phyloP scores from a whole-genome alignment of 2,329 filamentous ascomycete species.

The Penicillium sp. region DNA sequence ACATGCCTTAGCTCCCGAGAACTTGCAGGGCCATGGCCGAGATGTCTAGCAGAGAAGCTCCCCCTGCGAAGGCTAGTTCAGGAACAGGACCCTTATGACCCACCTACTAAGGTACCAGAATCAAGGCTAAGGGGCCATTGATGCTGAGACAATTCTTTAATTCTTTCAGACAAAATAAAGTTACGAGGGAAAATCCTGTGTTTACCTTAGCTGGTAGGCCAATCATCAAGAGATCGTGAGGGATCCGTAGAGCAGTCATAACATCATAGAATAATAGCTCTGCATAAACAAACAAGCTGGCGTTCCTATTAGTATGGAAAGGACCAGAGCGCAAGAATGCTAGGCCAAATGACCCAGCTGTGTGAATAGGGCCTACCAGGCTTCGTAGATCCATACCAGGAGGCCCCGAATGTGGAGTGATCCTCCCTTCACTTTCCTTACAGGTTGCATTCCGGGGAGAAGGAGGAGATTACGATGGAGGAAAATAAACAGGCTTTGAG shows the following conservation, averaged over 20 bases:
- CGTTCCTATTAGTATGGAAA: not conserved
- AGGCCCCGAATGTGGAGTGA: slow-evolving; percentile 20
- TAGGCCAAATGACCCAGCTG: slow-evolving; percentile 6
- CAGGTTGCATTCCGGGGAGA: slow-evolving; percentile 36
- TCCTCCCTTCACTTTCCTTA: slow-evolving; percentile 26
- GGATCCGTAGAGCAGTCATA: too few species aligned
- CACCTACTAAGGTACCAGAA: not conserved
- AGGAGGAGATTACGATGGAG: slow-evolving; percentile 15
- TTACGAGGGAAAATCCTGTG: too few species aligned
- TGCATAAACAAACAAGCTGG: not conserved
- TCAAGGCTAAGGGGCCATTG: not conserved
- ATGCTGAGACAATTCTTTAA: too few species aligned
- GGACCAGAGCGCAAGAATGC: slow-evolving; percentile 18
- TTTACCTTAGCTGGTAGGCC: too few species aligned
- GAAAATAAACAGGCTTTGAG: slow-evolving; percentile 14
- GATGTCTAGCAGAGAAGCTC: not conserved
- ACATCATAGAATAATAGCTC: too few species aligned
- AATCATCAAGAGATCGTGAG: too few species aligned
- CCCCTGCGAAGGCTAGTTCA: slow-evolving; percentile 3
- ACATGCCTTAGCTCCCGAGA: slow-evolving; percentile 21
- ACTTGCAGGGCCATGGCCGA: not conserved
- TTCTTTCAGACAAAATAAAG: too few species aligned
- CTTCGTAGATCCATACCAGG: slow-evolving; percentile 33
- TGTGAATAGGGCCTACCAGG: slow-evolving; percentile 12
- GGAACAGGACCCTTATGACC: slow-evolving; percentile 1